phyloP scores from a whole-genome alignment of 2,329 filamentous ascomycete genomes.

The Penicillium occitanis region DNA sequence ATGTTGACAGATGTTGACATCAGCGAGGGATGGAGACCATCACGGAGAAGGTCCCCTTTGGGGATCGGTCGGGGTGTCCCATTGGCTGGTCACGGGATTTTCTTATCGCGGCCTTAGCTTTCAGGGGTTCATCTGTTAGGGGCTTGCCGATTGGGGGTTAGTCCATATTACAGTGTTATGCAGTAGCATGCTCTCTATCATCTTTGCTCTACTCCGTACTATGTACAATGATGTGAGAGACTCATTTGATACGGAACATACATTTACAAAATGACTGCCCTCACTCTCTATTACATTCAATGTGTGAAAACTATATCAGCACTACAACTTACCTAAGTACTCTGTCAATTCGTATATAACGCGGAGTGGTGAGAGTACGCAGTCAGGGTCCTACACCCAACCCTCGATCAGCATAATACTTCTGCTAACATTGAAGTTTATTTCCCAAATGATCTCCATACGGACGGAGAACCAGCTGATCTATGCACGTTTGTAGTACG shows the following conservation, averaged over 20 bases:
- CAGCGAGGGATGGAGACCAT: background rate
- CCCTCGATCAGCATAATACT: background rate
- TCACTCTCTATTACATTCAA: too few relatives aligned
- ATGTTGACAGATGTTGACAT: background rate
- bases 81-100: slow-evolving; percentile 1
- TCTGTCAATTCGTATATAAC: background rate
- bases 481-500: background rate
- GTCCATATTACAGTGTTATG: background rate
- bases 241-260: background rate
- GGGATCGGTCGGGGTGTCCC: background rate
- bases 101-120: slow-evolving; percentile 14
- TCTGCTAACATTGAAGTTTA: background rate
- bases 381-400: background rate
- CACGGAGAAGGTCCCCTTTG: background rate
- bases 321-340: background rate
- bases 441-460: background rate
- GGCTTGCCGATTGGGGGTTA: background rate
- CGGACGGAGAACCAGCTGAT: background rate
- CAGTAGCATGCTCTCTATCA: background rate
- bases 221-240: background rate
- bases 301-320: background rate
- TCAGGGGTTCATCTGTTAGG: slow-evolving; percentile 8
- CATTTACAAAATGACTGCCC: too few relatives aligned
- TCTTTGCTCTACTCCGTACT: background rate
- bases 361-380: background rate